A percentile compares a stretch with the other conserved stretches of the same genome.
phyloP scores from a whole-genome alignment of 208 protist species.

The Leptomonas pyrrhocoris region DNA sequence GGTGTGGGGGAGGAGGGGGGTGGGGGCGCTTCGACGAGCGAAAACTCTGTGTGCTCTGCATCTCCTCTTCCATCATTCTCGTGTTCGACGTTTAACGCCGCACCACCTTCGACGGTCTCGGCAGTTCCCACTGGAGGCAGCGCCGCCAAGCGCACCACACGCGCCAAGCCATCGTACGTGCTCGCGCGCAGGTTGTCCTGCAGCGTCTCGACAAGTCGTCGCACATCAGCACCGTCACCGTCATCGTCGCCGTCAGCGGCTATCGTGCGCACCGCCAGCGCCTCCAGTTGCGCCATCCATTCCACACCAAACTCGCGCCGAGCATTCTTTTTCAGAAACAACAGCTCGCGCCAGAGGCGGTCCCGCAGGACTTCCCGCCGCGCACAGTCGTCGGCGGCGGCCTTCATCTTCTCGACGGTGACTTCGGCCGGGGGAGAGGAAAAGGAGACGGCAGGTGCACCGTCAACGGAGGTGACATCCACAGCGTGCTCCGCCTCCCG shows the following conservation, averaged over 20 bases:
- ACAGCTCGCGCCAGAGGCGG: conserved; percentile 40
- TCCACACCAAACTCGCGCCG: conserved; percentile 22
- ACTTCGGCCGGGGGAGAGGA: conserved; percentile 16
- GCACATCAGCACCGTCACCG: not conserved
- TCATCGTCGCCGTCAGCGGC: not conserved
- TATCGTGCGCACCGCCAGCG: not conserved
- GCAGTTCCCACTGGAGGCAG: not conserved
- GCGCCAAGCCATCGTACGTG: conserved; percentile 24
- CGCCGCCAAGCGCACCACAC: conserved; percentile 7
- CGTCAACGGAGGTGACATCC: not conserved
- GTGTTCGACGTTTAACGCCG: not conserved
- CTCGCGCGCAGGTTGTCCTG: conserved; percentile 11
- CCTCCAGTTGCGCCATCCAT: conserved; percentile 28
- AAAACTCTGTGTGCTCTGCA: not conserved
- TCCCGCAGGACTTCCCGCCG: conserved; percentile 30
- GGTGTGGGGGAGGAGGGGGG: not conserved
- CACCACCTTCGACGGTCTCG: not conserved
- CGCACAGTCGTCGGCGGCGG: conserved; percentile 17
- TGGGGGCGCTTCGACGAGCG: not conserved
- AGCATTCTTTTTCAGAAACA: conserved; percentile 50
- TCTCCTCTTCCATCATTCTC: not conserved
- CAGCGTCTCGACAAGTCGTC: not conserved
- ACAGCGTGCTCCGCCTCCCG: conserved; percentile 6
- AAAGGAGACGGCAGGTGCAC: not conserved
- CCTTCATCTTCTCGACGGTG: conserved; percentile 17